Evolutionary conservation across 148 eudicot genomes (phyloP).

Genomic region (Fagopyrum homotropicum): DNA sequence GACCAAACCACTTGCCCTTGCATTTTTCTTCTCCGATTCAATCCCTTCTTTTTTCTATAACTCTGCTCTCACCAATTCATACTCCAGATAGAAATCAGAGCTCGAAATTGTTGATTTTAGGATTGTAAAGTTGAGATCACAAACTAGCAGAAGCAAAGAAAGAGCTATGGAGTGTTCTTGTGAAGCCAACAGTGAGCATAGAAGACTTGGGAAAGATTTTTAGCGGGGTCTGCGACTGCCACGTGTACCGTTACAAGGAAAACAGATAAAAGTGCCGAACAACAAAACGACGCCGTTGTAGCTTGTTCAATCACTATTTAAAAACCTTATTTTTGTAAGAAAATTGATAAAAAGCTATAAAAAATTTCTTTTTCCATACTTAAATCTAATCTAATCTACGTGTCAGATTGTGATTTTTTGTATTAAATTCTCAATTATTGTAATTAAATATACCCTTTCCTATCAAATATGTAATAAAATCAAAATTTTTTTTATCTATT

Average conservation of each 20-base stretch:
- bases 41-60: neutral
- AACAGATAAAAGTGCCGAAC: neutral
- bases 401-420: too few species aligned
- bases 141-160: neutral
- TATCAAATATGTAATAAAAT: too few species aligned
- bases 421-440: too few species aligned
- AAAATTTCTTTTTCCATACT: too few species aligned
- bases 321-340: too few species aligned
- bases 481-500: too few species aligned
- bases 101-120: neutral
- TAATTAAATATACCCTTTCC: too few species aligned
- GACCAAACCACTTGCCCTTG: neutral
- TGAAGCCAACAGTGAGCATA: neutral
- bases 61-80: conserved; percentile 6
- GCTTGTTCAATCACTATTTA: neutral
- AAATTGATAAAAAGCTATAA: too few species aligned
- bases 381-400: too few species aligned
- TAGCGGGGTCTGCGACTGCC: neutral
- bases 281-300: neutral
- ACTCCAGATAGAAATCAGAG: conserved; percentile 8
- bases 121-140: conserved; percentile 9
- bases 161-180: neutral
- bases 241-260: neutral
- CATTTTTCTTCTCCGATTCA: neutral
- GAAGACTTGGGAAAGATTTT: neutral